Percentiles rank a stretch among this genome's conserved stretches.
Evolutionary conservation across 2,329 filamentous ascomycete species (phyloP).

Genomic region (Ophiocordyceps camponoti-rufipedis): DNA sequence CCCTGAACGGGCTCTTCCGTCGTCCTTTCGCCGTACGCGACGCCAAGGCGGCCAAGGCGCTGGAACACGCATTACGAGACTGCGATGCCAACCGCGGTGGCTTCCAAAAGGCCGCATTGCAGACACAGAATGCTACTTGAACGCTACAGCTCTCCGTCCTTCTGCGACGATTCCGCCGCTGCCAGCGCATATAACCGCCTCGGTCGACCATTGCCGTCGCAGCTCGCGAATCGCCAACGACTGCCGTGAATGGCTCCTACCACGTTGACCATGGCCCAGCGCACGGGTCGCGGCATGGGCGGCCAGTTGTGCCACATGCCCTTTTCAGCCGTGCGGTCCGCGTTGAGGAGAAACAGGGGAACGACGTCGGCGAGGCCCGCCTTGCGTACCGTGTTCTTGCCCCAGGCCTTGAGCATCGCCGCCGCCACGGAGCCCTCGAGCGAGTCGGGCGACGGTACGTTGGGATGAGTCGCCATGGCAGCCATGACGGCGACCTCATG

Average conservation of each 20-base stretch:
- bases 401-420: conserved; percentile 39
- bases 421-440: conserved; percentile 25
- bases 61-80: conserved; percentile 14
- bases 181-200: conserved; percentile 33
- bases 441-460: conserved; percentile 27
- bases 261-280: conserved; percentile 41
- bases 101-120: conserved; percentile 1
- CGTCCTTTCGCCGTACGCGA: conserved; percentile 36
- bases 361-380: conserved; percentile 40
- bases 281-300: conserved; percentile 40
- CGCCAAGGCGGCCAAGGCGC: conserved; percentile 27
- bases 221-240: conserved; percentile 50
- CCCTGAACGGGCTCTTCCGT: conserved; percentile 43
- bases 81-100: conserved; percentile 3
- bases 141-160: conserved; percentile 1
- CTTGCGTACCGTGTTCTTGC: conserved; percentile 44
- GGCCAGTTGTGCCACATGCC: conserved; percentile 45
- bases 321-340: conserved; percentile 39
- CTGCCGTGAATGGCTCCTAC: conserved; percentile 35
- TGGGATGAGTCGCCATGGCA: conserved; percentile 27
- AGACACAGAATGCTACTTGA: not conserved
- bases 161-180: not conserved
- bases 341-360: conserved; percentile 45
- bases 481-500: conserved; percentile 35
- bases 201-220: conserved; percentile 31